Conservation (phyloP, 2,329 filamentous ascomycete genomes). For the Verticillium nubilum region DNA sequence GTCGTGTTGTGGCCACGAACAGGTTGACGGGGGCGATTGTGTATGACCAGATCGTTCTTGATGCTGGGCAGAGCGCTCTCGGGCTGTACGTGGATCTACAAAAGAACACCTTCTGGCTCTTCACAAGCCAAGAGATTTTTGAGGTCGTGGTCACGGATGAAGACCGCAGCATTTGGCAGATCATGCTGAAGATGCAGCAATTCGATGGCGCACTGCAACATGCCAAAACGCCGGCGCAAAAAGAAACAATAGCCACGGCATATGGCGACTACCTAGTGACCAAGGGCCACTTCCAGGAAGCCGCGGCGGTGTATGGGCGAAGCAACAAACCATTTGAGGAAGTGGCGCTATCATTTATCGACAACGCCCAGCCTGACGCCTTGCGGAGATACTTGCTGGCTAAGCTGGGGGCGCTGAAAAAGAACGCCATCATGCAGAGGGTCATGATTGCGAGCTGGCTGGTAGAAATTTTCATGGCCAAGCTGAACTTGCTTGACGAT, state of each 20-base stretch:
- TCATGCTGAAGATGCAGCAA: slow-evolving; percentile 79
- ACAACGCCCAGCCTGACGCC: slow-evolving; percentile 84
- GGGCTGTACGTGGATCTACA: slow-evolving; percentile 84
- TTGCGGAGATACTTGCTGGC: slow-evolving; percentile 83
- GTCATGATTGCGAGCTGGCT: slow-evolving; percentile 96
- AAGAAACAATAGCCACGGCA: slow-evolving; percentile 84
- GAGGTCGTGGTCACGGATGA: slow-evolving; percentile 90
- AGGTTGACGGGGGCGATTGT: slow-evolving; percentile 79
- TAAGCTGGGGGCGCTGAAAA: slow-evolving; percentile 77
- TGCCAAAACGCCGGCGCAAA: slow-evolving; percentile 73
- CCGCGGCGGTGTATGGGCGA: slow-evolving; percentile 84
- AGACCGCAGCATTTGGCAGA: slow-evolving; percentile 88
- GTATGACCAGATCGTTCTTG: slow-evolving; percentile 82
- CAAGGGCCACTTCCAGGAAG: slow-evolving; percentile 78
- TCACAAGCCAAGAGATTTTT: slow-evolving; percentile 85
- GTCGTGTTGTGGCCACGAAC: slow-evolving; percentile 78
- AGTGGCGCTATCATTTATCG: slow-evolving; percentile 85
- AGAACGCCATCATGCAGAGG: slow-evolving; percentile 81
- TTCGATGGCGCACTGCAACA: slow-evolving; percentile 86
- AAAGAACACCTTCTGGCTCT: slow-evolving; percentile 97
- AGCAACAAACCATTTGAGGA: slow-evolving; percentile 98
- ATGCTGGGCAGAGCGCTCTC: slow-evolving; percentile 72
- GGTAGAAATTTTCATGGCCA: slow-evolving; percentile 94
- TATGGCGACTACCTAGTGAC: slow-evolving; percentile 84
- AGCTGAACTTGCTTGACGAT: slow-evolving; percentile 90